Evolutionary conservation across 306 rosid species (phyloP).

Genomic region (Elaeagnus macrophylla): DNA sequence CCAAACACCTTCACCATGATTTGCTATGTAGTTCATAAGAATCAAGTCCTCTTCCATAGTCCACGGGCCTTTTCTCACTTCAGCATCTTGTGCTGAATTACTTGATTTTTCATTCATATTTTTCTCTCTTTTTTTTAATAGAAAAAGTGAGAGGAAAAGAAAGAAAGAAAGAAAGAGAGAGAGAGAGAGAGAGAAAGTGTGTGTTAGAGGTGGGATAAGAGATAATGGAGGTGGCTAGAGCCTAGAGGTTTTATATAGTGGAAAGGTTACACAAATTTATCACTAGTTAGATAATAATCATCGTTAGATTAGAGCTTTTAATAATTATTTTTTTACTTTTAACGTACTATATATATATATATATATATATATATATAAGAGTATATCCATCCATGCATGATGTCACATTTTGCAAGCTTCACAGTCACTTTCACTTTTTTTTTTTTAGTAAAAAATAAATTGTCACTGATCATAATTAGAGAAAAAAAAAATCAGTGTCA

Average conservation of each 20-base stretch:
- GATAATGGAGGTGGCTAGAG: slow-evolving; percentile 36
- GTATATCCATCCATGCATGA: too few species aligned
- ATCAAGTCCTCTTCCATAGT: slow-evolving; percentile 92
- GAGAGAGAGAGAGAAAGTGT: slow-evolving; percentile 4
- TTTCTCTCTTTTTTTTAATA: slow-evolving; percentile 2
- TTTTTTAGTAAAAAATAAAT: too few species aligned
- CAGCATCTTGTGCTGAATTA: slow-evolving; percentile 62
- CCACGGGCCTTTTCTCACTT: slow-evolving; percentile 98
- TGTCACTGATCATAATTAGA: too few species aligned
- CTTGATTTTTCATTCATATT: slow-evolving; percentile 58
- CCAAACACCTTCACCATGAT: slow-evolving; percentile 99
- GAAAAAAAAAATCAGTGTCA: too few species aligned
- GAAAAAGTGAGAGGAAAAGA: slow-evolving; percentile 2
- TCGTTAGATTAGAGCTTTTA: slow-evolving; percentile 21
- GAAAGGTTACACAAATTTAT: slow-evolving; percentile 16
- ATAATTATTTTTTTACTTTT: slow-evolving; percentile 26
- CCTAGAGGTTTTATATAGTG: slow-evolving; percentile 53
- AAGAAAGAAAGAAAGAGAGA: slow-evolving; percentile 14
- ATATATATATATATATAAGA: not conserved
- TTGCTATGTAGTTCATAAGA: slow-evolving; percentile 83
- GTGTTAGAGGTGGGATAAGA: slow-evolving; percentile 22
- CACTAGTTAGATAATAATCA: slow-evolving; percentile 14
- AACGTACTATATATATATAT: not conserved
- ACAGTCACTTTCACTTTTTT: too few species aligned
- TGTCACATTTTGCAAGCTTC: too few species aligned